Conservation (phyloP, 2,329 filamentous ascomycete genomes). For the Botrytis porri region DNA sequence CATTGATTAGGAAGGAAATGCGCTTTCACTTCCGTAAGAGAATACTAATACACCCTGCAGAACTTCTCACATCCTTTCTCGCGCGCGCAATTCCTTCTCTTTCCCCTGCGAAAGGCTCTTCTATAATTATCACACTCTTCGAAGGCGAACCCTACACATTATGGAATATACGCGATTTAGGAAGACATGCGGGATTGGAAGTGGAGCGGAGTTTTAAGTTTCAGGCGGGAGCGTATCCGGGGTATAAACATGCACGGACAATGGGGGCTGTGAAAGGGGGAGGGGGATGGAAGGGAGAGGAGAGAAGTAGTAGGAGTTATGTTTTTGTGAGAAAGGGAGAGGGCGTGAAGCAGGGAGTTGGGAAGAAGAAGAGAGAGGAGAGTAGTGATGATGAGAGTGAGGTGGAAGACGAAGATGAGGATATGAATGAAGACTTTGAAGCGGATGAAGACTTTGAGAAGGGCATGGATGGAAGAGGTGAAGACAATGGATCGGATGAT, state of each 20-base stretch:
- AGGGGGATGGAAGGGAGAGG: conserved; percentile 51
- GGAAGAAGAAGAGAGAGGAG: conserved; percentile 36
- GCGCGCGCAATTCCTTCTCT: conserved; percentile 51
- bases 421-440: conserved; percentile 36
- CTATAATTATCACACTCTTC: conserved; percentile 81
- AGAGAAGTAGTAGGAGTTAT: conserved; percentile 55
- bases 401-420: conserved; percentile 29
- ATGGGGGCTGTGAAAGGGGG: conserved; percentile 59
- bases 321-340: conserved; percentile 61
- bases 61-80: conserved; percentile 70
- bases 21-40: neutral
- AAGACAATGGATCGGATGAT: conserved; percentile 19
- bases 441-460: conserved; percentile 36
- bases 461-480: conserved; percentile 28
- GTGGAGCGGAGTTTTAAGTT: conserved; percentile 71
- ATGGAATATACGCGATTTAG: conserved; percentile 91
- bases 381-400: conserved; percentile 28
- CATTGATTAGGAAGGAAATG: neutral
- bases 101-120: conserved; percentile 47
- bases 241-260: conserved; percentile 71
- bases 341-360: conserved; percentile 34
- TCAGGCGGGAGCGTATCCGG: conserved; percentile 63
- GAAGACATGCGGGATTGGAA: conserved; percentile 68
- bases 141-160: conserved; percentile 92
- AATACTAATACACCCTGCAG: conserved; percentile 36